Base-by-base conservation (phyloP, 2,329 filamentous ascomycete genomes). In the Chalara sp. region DNA sequence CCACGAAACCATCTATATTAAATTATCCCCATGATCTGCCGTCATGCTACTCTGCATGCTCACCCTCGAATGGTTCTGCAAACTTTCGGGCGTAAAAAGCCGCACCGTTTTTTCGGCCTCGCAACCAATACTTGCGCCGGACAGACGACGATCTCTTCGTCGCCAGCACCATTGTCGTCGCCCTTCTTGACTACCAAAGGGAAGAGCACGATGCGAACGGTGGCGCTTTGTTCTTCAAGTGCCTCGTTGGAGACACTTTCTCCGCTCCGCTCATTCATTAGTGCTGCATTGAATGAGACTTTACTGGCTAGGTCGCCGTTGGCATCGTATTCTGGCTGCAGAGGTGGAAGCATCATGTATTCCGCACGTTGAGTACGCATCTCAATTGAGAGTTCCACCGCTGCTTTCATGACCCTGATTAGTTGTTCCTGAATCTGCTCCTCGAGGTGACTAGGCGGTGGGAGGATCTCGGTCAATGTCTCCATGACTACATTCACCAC, bases 361-460 rank as follows among this genome's bases (percentile, higher is more conserved):
- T 97, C 93, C 37, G 93, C 90, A 53, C 89, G 84, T 68, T 99
- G 93, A 12, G 87, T 95, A 66, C 93, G 90, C 93, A 99, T 99
- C 72, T 96, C 91, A 58, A 99, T 84, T 1, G 90, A 90, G 8
- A 99, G 80, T 52, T 88, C 86, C 46, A 96, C 93, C 1, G 95
- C 93, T 55, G 92, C 82, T 58, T 83, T 83, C 70, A 99, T 83
- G 47, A 99, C 90, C 60, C 88, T 89, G 62, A 87, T 86, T 49
- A 99, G 78, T 57, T 92, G 91, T 33, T 87, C 81, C 60, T 90
- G 79, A 44, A 96, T 87, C 65, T 95, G 87, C 40, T 77, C 72
- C 69, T 93, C 87, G 50, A 92, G 76, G 61, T 93, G 82, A 48
- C 81, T 79, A 5, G 93, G 92, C 8, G 93, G 93, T 7, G 92